Base-by-base conservation (phyloP, 2,329 filamentous ascomycete genomes). In the Penicillium psychrosexuale region DNA sequence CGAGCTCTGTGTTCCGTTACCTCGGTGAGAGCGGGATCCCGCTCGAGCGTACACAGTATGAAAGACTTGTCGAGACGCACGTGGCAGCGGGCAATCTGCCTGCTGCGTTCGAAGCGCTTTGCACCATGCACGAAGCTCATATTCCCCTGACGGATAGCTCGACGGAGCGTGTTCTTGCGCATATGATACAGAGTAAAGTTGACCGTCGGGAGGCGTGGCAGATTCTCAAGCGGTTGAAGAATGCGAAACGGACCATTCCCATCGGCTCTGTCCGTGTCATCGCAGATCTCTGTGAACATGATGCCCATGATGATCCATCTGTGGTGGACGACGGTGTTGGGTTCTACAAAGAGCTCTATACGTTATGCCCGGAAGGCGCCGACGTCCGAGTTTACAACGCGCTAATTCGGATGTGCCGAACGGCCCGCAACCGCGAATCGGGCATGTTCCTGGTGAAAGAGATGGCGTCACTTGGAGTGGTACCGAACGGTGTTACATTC, bases 61-160 rank as follows among this genome's bases (percentile, higher is more conserved):
- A 95, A 70, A 81, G 87, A 28, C 80, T 97, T 28, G 77, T 92
- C 7, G 85, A 90, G 54, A 82, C 88, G 4, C 90, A 95, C 66
- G 78, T 84, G 11, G 71, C 72, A 15, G 75, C 77, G 3, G 78
- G 80, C 2, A 84, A 94, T 60, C 66, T 93, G 8, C 73, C 76
- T 24, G 83, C 84, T 27, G 88, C 89, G 0, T 79, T 96, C 34
- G 82, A 83, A 38, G 80, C 89, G 1, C 77, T 96, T 15, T 84
- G 83, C 61, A 86, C 91, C 67, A 94, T 96, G 87, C 75, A 82
- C 22, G 79, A 83, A 56, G 82, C 85, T 17, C 84, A 85, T 5
- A 69, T 87, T 5, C 69, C 80, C 37, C 78, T 84, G 3, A 81
- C 83, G 33, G 68, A 79, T 4, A 81, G 77, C 13, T 87, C 83